A percentile compares a stretch with the other conserved stretches of the same genome.
phyloP scores from a whole-genome alignment of 495 filamentous ascomycete genomes.

The Choiromyces venosus region DNA sequence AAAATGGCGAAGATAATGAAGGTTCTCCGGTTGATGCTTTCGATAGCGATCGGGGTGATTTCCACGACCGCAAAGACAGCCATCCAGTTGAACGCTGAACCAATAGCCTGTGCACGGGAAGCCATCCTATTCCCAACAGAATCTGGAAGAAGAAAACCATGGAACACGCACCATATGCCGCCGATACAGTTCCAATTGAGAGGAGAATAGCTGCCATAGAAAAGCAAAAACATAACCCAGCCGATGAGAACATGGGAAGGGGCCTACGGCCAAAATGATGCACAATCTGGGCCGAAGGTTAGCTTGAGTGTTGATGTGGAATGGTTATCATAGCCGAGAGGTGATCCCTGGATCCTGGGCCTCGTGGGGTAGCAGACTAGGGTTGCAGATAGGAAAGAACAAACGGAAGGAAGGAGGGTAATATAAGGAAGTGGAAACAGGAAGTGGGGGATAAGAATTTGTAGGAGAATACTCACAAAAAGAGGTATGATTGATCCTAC shows the following conservation, averaged over 20 bases:
- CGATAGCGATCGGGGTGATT: constrained; percentile 49
- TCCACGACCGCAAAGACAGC: constrained; percentile 50
- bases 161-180: constrained; percentile 44
- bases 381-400: too few species aligned
- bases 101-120: constrained; percentile 46
- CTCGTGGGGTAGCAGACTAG: too few species aligned
- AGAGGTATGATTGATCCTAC: constrained; percentile 45
- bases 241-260: constrained; percentile 49
- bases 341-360: too few species aligned
- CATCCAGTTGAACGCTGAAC: constrained; percentile 49
- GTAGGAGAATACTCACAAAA: too few species aligned
- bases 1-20: constrained; percentile 51
- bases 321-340: too few species aligned
- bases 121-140: constrained; percentile 46
- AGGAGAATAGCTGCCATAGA: constrained; percentile 44
- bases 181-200: constrained; percentile 42
- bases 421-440: too few species aligned
- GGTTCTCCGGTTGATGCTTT: constrained; percentile 48
- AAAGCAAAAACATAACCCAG: constrained; percentile 47
- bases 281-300: too few species aligned
- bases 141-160: constrained; percentile 48
- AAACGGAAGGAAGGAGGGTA: too few species aligned
- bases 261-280: constrained; percentile 52
- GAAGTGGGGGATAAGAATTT: too few species aligned
- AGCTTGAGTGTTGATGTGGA: too few species aligned